Base-by-base conservation (phyloP, 192 early-diverging fungal genomes). In the Diversispora eburnea region DNA sequence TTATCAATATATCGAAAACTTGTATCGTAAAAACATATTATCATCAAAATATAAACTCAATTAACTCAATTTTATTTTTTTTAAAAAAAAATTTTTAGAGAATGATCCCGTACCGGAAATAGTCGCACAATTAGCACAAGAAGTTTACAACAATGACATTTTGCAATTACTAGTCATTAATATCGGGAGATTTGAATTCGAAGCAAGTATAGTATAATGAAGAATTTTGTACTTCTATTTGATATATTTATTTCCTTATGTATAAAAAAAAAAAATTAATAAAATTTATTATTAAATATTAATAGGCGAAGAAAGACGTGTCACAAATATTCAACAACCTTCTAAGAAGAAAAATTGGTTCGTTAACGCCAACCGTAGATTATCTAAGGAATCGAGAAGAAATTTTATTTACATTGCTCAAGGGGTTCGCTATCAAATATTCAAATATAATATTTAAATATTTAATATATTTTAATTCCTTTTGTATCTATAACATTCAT, bases 251-350 rank as follows among this genome's bases (percentile, higher is more conserved):
- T 41, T 15, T 13, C n/a, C 13, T 51, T 54, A 17, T 17, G n/a
- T 13, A 17, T 54, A 17, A 13, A 54, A 54, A 13, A 54, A 13
- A 17, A 8, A 10, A 17, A 17, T 54, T 10, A 17, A 54, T 54
- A 17, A 54, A 54, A 17, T 54, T n/a, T 10, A 8, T 43, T n/a
- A 39, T 54, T 20, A 17, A 22, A 60, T 15, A 47, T 58, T 19
- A 57, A 46, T 59, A 91, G 91, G 93, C 93, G 66, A 92, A 93
- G 78, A 99, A 99, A 84, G 98, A 99, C 76, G 96, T 98, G 25
- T 91, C 93, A 71, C 91, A 94, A 77, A 97, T 99, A 73, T 98
- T 98, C 82, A 96, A 97, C 78, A 97, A 95, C 73, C 87, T 99
- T 63, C 86, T 99, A 59, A 87, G 97, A 73, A 86, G 98, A 74